Conservation (phyloP, 106 monocot genomes). For the Dendrobium catenatum region DNA sequence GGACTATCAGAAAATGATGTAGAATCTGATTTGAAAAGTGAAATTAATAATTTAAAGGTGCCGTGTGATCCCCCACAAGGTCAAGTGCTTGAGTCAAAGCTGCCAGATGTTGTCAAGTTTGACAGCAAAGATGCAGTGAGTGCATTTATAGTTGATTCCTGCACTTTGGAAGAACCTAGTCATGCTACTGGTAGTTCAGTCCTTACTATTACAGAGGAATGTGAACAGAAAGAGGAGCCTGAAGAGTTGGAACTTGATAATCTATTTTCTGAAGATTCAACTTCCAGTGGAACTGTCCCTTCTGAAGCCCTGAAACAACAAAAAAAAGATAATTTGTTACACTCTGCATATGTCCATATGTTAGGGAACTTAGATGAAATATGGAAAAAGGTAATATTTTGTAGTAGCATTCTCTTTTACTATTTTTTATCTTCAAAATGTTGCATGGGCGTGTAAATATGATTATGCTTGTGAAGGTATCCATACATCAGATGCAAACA, state of each 20-base stretch:
- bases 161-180: conserved; percentile 10
- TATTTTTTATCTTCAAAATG: conserved; percentile 4
- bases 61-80: conserved; percentile 10
- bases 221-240: conserved; percentile 33
- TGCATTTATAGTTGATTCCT: conserved; percentile 16
- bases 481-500: not conserved
- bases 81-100: conserved; percentile 6
- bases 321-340: conserved; percentile 39
- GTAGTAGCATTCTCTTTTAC: not conserved
- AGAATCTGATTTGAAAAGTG: conserved; percentile 21
- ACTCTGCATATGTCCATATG: conserved; percentile 30
- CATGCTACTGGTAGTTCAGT: conserved; percentile 7
- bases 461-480: conserved; percentile 1
- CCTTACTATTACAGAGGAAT: conserved; percentile 6
- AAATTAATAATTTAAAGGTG: conserved; percentile 12
- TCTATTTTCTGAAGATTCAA: conserved; percentile 71
- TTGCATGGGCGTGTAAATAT: not conserved
- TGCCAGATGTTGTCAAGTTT: conserved; percentile 5
- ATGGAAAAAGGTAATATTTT: conserved; percentile 64
- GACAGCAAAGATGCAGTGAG: conserved; percentile 9
- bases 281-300: conserved; percentile 23
- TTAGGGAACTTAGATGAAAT: conserved; percentile 57
- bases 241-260: conserved; percentile 71
- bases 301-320: conserved; percentile 31
- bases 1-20: conserved; percentile 58